Percentiles rank a stretch among this genome's conserved stretches.
Conservation (phyloP, 1,284 basidiomycete genomes). For the Trichosporon coremiiforme region DNA sequence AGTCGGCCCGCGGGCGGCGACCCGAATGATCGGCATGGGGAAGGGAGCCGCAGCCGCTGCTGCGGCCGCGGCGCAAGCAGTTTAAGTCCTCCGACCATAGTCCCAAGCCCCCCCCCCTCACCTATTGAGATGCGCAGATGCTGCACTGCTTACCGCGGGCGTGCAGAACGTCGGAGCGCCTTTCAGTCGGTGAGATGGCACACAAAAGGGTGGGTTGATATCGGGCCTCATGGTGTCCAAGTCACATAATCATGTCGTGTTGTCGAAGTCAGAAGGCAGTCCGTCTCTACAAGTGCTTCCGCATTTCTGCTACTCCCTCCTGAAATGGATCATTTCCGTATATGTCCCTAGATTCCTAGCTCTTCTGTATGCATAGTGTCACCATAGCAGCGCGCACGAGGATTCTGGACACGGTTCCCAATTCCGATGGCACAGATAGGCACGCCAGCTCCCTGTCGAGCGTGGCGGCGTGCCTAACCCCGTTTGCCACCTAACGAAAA, state of each 20-base stretch:
- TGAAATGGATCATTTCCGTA: not conserved
- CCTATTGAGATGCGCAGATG: too few relatives aligned
- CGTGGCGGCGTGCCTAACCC: conserved; percentile 1
- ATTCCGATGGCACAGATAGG: not conserved
- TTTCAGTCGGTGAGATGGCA: too few relatives aligned
- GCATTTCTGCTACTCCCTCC: too few relatives aligned
- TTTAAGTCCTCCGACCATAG: not conserved
- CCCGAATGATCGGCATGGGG: conserved; percentile 6
- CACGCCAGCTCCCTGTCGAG: not conserved
- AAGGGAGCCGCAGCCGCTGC: conserved; percentile 11
- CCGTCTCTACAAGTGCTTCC: too few relatives aligned
- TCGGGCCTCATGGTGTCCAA: too few relatives aligned
- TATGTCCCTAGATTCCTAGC: not conserved
- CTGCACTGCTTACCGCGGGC: too few relatives aligned
- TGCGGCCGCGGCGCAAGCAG: not conserved
- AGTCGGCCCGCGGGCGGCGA: conserved; percentile 40
- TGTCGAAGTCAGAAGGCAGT: too few relatives aligned
- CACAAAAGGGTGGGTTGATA: too few relatives aligned
- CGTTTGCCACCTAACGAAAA: conserved; percentile 16
- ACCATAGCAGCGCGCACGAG: not conserved
- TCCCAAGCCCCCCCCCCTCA: too few relatives aligned
- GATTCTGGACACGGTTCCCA: not conserved
- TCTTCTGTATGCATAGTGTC: not conserved
- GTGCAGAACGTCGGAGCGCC: too few relatives aligned
- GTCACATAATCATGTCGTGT: too few relatives aligned